phyloP scores from a whole-genome alignment of 2,329 filamentous ascomycete species.

The Botrytis aclada region DNA sequence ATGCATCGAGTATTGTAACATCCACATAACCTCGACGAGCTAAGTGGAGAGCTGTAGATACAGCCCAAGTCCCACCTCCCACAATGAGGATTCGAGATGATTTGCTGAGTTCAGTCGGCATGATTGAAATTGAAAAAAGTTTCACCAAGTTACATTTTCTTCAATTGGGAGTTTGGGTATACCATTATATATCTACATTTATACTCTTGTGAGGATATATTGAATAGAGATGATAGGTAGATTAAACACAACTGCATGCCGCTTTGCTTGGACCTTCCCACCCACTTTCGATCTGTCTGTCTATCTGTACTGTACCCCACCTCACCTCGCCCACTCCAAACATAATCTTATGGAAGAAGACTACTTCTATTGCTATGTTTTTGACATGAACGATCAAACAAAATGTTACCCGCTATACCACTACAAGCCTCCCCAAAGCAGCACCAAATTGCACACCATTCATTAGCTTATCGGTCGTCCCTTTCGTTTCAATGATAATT shows the following conservation, averaged over 20 bases:
- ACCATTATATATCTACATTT: neutral
- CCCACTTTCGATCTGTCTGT: neutral
- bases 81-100: conserved; percentile 40
- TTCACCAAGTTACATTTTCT: neutral
- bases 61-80: conserved; percentile 44
- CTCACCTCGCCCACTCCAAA: neutral
- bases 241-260: neutral
- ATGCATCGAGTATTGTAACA: conserved; percentile 49
- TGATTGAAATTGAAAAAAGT: neutral
- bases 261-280: neutral
- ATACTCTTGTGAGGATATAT: neutral
- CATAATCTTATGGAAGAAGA: neutral
- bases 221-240: neutral
- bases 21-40: conserved; percentile 45
- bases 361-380: too few relatives aligned
- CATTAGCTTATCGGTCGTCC: conserved; percentile 17
- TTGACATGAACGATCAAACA: neutral
- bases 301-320: neutral
- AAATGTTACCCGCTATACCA: neutral
- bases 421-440: neutral
- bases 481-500: conserved; percentile 7
- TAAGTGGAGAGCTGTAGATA: conserved; percentile 45
- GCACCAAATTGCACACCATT: conserved; percentile 8
- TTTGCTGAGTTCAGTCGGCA: conserved; percentile 13
- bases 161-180: neutral